Base-by-base conservation (phyloP, 73 alveolate species). In the Paramecium pentaurelia region DNA sequence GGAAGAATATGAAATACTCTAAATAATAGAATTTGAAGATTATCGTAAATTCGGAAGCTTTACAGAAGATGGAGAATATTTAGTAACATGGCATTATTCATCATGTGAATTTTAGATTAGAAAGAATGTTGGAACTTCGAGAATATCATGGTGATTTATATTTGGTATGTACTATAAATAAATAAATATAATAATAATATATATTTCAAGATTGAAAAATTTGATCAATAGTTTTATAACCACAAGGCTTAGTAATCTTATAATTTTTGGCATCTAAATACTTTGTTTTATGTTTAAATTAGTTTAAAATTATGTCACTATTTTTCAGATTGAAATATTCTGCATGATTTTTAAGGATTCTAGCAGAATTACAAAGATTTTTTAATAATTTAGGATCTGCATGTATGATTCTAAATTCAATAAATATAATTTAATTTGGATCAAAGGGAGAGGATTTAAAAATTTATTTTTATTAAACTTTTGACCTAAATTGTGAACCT, bases 231-330 rank as follows among this genome's bases (percentile, higher is more conserved):
- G 0, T 64, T 73, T 73, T 73, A 38, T 73, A 18, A 3, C 91
- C 91, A 80, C 91, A 80, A 10, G 91, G 91, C 36, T 80, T 45
- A 9, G 77, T 34, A 25, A 27, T 42, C 12, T 20, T 14, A 25
- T 80, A 80, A 42, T 47, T 12, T 12, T 80, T 80, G 22, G 91
- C 77, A 80, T 80, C 91, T 9, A 45, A 20, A 80, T 80, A 80
- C 1, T 47, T n/a, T 3, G 75, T 80, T n/a, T 3, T 16, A 0
- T 14, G n/a, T 27, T 80, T 80, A 58, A 80, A 80, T 11, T 49
- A 12, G n/a, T 80, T 80, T n/a, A 80, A 80, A 25, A 32, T 44
- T 2, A 80, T 14, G 8, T 40, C 71, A 40, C 64, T 80, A 49
- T 80, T 45, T 47, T 80, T 80, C 25, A 32, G 28, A 47, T 80